These are phyloP conservation scores for Ustanciosporium gigantosporum DNA, from an alignment of 1,284 basidiomycete species.

Conservation along the genomic window DNA sequence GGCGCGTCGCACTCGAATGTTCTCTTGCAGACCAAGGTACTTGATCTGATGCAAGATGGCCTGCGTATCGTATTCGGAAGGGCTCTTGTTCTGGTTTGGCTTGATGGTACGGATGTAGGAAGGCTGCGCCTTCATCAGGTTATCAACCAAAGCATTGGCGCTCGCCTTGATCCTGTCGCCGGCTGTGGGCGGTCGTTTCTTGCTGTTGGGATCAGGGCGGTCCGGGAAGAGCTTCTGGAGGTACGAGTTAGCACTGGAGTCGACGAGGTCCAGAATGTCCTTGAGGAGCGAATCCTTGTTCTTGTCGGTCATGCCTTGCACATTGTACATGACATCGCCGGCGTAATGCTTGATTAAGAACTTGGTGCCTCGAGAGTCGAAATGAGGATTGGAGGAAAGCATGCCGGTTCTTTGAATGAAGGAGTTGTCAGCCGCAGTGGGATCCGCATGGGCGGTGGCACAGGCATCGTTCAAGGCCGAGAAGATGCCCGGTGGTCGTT, in stretches of 20 bases:
- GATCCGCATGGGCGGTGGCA: slow-evolving; percentile 96
- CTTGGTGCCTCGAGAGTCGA: slow-evolving; percentile 68
- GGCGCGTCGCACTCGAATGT: slow-evolving; percentile 93
- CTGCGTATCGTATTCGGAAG: slow-evolving; percentile 88
- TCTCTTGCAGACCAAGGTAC: slow-evolving; percentile 97
- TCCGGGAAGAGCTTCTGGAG: slow-evolving; percentile 89
- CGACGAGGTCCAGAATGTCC: slow-evolving; percentile 88
- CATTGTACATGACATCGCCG: slow-evolving; percentile 97
- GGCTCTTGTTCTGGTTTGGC: slow-evolving; percentile 93
- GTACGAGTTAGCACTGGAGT: slow-evolving; percentile 65
- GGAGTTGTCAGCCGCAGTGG: slow-evolving; percentile 91
- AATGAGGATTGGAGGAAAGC: slow-evolving; percentile 66
- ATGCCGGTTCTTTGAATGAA: slow-evolving; percentile 86
- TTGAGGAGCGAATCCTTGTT: slow-evolving; percentile 98
- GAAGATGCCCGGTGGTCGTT: slow-evolving; percentile 93
- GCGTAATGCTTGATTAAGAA: slow-evolving; percentile 74
- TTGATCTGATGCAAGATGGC: slow-evolving; percentile 98
- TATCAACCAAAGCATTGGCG: slow-evolving; percentile 91
- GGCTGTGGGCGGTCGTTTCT: slow-evolving; percentile 96
- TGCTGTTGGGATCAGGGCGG: slow-evolving; percentile 90
- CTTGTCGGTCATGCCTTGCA: slow-evolving; percentile 98
- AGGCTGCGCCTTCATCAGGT: slow-evolving; percentile 92
- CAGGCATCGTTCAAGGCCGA: slow-evolving; percentile 97
- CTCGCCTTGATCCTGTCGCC: slow-evolving; percentile 93
- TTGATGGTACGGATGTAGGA: slow-evolving; percentile 99